A percentile compares a stretch with the other conserved stretches of the same genome.
These are phyloP conservation scores for Leersia perrieri DNA, from an alignment of 176 grass and related monocot species.

Conservation along the genomic window DNA sequence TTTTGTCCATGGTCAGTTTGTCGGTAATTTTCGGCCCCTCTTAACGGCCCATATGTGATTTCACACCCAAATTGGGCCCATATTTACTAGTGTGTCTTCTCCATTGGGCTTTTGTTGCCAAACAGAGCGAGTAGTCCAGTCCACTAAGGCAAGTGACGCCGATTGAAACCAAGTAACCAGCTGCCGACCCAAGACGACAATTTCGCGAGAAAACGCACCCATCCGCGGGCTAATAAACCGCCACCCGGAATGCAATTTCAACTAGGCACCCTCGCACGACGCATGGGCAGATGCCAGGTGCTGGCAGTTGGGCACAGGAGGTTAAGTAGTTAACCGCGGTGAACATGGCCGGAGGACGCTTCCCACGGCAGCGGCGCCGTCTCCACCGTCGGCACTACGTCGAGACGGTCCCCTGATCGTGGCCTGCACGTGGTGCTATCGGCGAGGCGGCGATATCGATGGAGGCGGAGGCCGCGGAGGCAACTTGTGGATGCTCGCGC, in stretches of 20 bases:
- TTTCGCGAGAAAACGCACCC: not conserved
- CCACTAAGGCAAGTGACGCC: not conserved
- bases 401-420: slow-evolving; percentile 2
- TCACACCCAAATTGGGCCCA: too few species aligned
- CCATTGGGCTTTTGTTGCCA: too few species aligned
- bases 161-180: not conserved
- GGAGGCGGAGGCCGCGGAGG: not conserved
- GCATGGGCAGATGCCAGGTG: not conserved
- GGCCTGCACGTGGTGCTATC: slow-evolving; percentile 1
- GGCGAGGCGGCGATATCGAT: too few species aligned
- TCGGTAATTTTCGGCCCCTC: too few species aligned
- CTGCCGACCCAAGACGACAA: not conserved
- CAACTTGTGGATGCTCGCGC: not conserved
- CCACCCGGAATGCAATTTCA: not conserved
- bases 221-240: not conserved
- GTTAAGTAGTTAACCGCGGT: too few species aligned
- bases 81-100: too few species aligned
- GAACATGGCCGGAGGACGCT: not conserved
- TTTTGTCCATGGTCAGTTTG: too few species aligned
- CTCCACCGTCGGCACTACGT: not conserved
- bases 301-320: too few species aligned
- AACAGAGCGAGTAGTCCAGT: too few species aligned
- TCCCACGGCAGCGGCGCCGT: not conserved
- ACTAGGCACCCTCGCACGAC: not conserved
- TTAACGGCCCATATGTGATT: too few species aligned